Conservation (phyloP, 2,329 filamentous ascomycete species). For the Westerdykella aurantiaca region DNA sequence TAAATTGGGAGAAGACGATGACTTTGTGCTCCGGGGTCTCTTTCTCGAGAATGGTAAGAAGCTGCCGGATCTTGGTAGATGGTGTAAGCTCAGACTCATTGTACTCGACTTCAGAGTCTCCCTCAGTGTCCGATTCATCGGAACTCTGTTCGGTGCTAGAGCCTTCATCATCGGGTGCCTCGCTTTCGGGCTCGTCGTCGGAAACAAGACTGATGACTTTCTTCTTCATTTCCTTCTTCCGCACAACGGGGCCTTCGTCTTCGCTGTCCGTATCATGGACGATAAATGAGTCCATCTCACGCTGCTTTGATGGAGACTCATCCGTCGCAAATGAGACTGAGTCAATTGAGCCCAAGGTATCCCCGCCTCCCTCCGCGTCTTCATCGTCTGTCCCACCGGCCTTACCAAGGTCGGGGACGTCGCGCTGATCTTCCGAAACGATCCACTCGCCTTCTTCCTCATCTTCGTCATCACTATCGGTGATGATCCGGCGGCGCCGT, state of each 20-base stretch:
- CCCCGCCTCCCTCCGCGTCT: constrained; percentile 79
- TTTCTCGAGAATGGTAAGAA: constrained; percentile 71
- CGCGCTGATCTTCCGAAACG: constrained; percentile 62
- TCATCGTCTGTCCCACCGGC: constrained; percentile 84
- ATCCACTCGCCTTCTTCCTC: constrained; percentile 75
- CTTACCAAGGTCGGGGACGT: constrained; percentile 59
- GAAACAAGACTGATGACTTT: constrained; percentile 53
- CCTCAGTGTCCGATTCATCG: constrained; percentile 37
- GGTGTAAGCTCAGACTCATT: constrained; percentile 49
- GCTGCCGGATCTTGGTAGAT: constrained; percentile 87
- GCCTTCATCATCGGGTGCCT: constrained; percentile 1
- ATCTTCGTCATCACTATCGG: constrained; percentile 62
- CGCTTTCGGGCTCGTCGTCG: constrained; percentile 29
- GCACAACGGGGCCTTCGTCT: constrained; percentile 33
- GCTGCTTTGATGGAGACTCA: constrained; percentile 22
- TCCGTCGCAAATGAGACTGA: constrained; percentile 60
- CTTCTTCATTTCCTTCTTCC: constrained; percentile 24
- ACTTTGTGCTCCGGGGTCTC: constrained; percentile 86
- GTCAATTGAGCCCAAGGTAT: constrained; percentile 69
- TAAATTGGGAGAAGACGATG: constrained; percentile 98
- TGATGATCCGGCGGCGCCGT: constrained; percentile 42
- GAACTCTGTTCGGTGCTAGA: constrained; percentile 12
- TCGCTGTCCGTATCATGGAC: constrained; percentile 35
- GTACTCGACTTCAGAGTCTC: constrained; percentile 39
- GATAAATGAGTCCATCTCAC: constrained; percentile 28